These are phyloP conservation scores for Raphanus raphanistrum DNA, from an alignment of 345 rosid species.

Conservation along the genomic window DNA sequence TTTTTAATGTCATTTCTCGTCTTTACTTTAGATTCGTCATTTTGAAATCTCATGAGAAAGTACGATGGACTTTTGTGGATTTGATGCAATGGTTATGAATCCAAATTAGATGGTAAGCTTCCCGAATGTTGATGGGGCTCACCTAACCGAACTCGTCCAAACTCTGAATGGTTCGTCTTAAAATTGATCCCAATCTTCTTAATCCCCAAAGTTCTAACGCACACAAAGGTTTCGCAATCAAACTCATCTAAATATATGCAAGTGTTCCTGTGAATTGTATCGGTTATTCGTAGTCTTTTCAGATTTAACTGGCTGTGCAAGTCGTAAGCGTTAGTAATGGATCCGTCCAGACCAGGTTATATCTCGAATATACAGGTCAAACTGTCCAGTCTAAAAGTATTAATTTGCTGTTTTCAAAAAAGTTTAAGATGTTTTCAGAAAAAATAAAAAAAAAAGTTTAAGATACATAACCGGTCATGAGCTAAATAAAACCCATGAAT, in stretches of 20 bases:
- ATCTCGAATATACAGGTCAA: neutral
- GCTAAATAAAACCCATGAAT: neutral
- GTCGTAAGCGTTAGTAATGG: neutral
- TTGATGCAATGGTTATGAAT: neutral
- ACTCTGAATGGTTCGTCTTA: neutral
- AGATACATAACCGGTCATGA: neutral
- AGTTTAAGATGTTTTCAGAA: no score
- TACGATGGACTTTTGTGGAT: neutral
- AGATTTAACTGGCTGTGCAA: neutral
- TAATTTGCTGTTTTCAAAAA: neutral
- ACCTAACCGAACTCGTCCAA: neutral
- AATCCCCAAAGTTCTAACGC: neutral
- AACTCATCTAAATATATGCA: neutral
- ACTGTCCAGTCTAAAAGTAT: neutral
- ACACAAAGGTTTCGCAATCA: neutral
- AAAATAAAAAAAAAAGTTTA: neutral
- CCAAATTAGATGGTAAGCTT: neutral
- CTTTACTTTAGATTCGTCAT: constrained; percentile 7
- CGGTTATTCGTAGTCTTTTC: neutral
- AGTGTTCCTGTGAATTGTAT: neutral
- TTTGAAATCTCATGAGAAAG: constrained; percentile 4
- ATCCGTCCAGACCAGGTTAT: neutral
- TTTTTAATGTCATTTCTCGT: constrained; percentile 4
- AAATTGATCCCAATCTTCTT: neutral
- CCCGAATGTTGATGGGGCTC: neutral